phyloP scores from a whole-genome alignment of 345 rosid species.

The Pugionium cornutum region DNA sequence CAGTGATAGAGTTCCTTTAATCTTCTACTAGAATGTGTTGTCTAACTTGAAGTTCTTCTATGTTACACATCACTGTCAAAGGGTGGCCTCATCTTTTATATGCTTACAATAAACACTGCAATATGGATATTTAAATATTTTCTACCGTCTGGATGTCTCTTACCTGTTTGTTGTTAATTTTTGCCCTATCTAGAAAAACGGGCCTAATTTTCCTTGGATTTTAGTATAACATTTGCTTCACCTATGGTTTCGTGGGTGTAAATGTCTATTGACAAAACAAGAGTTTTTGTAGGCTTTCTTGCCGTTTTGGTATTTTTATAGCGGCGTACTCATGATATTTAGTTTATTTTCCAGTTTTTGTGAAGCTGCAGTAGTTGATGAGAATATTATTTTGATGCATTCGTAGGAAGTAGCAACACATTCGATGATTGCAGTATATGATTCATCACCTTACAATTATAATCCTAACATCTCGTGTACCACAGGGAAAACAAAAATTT shows the following conservation, averaged over 20 bases:
- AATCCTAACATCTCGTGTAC: slow-evolving; percentile 12
- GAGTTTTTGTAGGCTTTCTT: background rate
- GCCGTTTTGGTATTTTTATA: slow-evolving; percentile 3
- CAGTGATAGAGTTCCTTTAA: slow-evolving; percentile 7
- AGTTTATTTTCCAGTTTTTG: background rate
- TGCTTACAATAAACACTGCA: background rate
- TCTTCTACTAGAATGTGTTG: background rate
- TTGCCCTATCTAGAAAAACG: background rate
- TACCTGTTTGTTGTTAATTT: slow-evolving; percentile 2
- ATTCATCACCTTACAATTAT: slow-evolving; percentile 9
- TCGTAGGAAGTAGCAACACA: background rate
- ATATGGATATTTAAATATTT: background rate
- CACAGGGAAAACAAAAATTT: slow-evolving; percentile 90
- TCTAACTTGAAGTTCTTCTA: slow-evolving; percentile 4
- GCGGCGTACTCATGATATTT: background rate
- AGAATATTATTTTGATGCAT: background rate
- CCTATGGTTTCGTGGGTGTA: background rate
- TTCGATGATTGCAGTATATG: slow-evolving; percentile 4
- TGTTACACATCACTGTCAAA: slow-evolving; percentile 5
- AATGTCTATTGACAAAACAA: background rate
- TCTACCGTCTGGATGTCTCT: background rate
- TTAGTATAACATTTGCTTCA: background rate
- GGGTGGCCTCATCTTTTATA: slow-evolving; percentile 1
- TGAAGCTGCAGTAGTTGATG: background rate
- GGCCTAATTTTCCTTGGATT: slow-evolving; percentile 2